Evolutionary conservation across 129 eudicot species (phyloP).

Genomic region (Artemisia argyi): DNA sequence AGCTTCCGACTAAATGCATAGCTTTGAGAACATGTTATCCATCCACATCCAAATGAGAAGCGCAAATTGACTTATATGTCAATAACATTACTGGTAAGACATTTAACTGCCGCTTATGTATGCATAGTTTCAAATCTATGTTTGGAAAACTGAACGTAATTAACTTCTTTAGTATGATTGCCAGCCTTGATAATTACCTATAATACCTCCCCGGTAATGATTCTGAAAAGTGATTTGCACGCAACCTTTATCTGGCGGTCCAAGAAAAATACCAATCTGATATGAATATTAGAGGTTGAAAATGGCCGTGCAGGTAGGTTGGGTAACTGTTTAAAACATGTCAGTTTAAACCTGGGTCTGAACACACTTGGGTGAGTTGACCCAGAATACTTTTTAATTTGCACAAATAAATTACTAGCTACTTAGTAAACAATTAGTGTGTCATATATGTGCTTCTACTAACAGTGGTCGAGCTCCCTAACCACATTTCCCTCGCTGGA

Average conservation of each 20-base stretch:
- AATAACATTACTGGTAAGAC: too few species aligned
- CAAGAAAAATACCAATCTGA: neutral
- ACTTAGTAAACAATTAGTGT: too few species aligned
- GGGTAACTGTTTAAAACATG: too few species aligned
- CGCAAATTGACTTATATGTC: too few species aligned
- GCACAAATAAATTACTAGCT: too few species aligned
- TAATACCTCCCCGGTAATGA: too few species aligned
- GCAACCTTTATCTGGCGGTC: neutral
- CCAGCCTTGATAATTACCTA: too few species aligned
- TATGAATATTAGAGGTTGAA: neutral
- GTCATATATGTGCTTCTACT: constrained; percentile 66
- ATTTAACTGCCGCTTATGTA: too few species aligned
- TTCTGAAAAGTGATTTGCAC: neutral
- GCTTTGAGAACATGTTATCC: neutral
- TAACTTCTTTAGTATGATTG: neutral
- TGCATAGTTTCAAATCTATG: neutral
- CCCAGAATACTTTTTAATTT: too few species aligned
- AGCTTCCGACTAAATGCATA: neutral
- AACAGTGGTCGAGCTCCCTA: constrained; percentile 73
- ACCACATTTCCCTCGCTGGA: constrained; percentile 55
- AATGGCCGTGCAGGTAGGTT: too few species aligned
- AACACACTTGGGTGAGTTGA: too few species aligned
- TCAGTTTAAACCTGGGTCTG: too few species aligned
- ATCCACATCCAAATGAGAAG: neutral
- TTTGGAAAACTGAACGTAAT: neutral